Evolutionary conservation across 2,329 filamentous ascomycete genomes (phyloP), one percentile per base, ranked within the genome.

Genomic region (Colletotrichum tropicale): DNA sequence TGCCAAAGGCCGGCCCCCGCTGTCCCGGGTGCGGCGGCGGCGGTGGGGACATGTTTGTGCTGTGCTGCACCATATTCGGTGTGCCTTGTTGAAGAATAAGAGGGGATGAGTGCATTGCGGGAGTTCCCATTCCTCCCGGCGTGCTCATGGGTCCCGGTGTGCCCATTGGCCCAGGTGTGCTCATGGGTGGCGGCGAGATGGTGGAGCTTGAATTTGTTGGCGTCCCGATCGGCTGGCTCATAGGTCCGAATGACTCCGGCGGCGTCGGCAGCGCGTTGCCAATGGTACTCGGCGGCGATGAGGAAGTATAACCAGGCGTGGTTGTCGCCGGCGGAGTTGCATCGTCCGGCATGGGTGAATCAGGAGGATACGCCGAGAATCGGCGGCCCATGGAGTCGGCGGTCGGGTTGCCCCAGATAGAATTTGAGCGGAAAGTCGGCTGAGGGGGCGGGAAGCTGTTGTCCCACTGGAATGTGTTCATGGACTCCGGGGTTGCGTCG

Each of bases 321-420:
- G 80, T 77, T 8, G 81, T 81, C 18, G 82, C 81, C 26, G 85
- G 81, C 4, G 84, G 82, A 9, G 83, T 81, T 21, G 81, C 77
- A 56, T 87, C 84, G 18, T 87, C 85, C 6, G 80, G 78, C 4
- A 30, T n/a, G 32, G 83, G 76, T 5, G 85, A 84, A 24, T 93
- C 91, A 2, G 92, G 92, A 12, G 92, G 91, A 77, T 93, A 93
- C 78, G 93, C 92, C 18, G 91, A 93, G 77, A 92, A 91, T 9
- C 91, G 86, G 26, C 91, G 88, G 9, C 91, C 91, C 55, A 85
- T 87, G 10, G 85, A 85, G 75, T 91, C 90, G 21, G 87, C 88
- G 2, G 89, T 87, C 8, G 91, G 91, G 73, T 90, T 91, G 77
- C 89, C 86, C 82, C 93, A 93, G 75, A 93, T 93, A 2, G 92